These are phyloP conservation scores for Cylindrotheca closterium DNA, from an alignment of 108 stramenopile species.

Conservation along the genomic window DNA sequence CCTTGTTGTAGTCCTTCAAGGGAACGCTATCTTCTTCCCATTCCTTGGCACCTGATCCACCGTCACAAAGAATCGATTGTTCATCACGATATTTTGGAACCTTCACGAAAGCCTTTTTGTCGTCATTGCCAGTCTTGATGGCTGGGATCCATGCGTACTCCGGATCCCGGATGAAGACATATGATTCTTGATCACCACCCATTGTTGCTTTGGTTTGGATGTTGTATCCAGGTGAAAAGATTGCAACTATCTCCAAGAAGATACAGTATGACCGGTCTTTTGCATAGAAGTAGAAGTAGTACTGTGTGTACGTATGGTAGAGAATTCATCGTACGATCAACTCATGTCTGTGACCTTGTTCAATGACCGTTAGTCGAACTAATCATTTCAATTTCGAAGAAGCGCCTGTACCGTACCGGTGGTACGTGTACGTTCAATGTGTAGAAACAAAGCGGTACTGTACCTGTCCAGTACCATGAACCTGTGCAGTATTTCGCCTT, in stretches of 20 bases:
- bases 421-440: too few relatives aligned
- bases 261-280: too few relatives aligned
- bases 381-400: too few relatives aligned
- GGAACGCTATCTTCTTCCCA: conserved; percentile 53
- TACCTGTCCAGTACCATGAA: too few relatives aligned
- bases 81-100: conserved; percentile 48
- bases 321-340: too few relatives aligned
- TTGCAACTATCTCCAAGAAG: background rate
- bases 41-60: conserved; percentile 29
- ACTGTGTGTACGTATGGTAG: too few relatives aligned
- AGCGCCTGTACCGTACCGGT: too few relatives aligned
- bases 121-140: conserved; percentile 27
- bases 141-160: conserved; percentile 46
- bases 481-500: too few relatives aligned
- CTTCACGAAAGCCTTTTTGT: conserved; percentile 32
- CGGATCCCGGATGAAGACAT: conserved; percentile 46
- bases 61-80: conserved; percentile 41
- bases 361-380: too few relatives aligned
- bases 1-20: conserved; percentile 74
- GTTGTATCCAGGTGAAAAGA: background rate
- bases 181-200: conserved; percentile 22
- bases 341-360: too few relatives aligned
- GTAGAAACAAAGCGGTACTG: too few relatives aligned
- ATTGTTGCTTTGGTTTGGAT: conserved; percentile 9
- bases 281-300: too few relatives aligned